These are phyloP conservation scores for Paecilomyces variotii DNA, from an alignment of 2,329 filamentous ascomycete genomes.

Conservation along the genomic window DNA sequence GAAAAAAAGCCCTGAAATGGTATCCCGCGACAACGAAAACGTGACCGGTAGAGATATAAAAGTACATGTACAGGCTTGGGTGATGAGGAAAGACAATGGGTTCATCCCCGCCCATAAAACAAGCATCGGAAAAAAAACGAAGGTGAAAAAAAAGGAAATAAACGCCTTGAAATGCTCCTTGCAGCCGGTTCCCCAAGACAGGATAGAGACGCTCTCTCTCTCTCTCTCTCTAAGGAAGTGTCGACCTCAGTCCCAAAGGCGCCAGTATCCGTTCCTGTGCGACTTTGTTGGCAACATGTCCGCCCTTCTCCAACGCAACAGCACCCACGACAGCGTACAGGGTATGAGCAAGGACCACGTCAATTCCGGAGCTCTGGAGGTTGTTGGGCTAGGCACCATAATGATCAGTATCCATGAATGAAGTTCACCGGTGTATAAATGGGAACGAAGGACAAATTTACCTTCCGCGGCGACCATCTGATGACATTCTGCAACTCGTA, in stretches of 20 bases:
- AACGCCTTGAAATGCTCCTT: constrained; percentile 32
- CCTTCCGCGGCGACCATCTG: constrained; percentile 80
- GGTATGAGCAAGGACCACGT: constrained; percentile 66
- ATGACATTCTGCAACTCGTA: constrained; percentile 68
- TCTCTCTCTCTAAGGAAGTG: not conserved
- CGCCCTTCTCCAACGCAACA: constrained; percentile 78
- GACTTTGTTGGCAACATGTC: constrained; percentile 64
- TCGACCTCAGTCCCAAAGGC: constrained; percentile 31
- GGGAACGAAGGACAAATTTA: constrained; percentile 37
- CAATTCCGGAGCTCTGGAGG: constrained; percentile 62
- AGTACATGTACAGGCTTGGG: constrained; percentile 21
- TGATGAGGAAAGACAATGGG: not conserved
- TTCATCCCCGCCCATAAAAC: constrained; percentile 5
- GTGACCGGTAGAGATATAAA: constrained; percentile 12
- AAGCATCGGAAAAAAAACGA: constrained; percentile 9
- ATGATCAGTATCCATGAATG: not conserved
- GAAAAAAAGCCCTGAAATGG: constrained; percentile 8
- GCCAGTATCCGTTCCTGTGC: constrained; percentile 68
- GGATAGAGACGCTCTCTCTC: not conserved
- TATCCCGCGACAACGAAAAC: constrained; percentile 7
- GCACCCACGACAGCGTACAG: constrained; percentile 84
- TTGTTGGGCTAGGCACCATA: constrained; percentile 50
- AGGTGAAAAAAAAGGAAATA: not conserved
- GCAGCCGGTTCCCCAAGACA: constrained; percentile 1
- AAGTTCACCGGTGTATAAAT: not conserved